phyloP scores from a whole-genome alignment of 192 early-diverging fungal species.

The Coemansia furcata region DNA sequence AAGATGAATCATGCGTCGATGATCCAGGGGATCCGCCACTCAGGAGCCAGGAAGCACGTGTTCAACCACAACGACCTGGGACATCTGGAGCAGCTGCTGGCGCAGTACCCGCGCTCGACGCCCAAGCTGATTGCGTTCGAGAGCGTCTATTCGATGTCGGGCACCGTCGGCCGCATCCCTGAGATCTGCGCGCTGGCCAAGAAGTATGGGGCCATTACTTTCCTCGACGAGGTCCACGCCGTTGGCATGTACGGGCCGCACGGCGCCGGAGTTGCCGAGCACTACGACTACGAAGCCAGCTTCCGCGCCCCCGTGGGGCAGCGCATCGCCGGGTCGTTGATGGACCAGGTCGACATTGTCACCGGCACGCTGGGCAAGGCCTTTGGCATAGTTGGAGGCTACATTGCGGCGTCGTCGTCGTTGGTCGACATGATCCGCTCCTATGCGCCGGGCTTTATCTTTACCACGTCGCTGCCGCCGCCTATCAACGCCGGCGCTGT shows the following conservation, averaged over 20 bases:
- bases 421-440: conserved; percentile 94
- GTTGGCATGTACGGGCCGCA: conserved; percentile 97
- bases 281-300: conserved; percentile 81
- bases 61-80: conserved; percentile 92
- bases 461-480: conserved; percentile 98
- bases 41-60: conserved; percentile 79
- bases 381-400: conserved; percentile 95
- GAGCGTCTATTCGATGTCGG: conserved; percentile 97
- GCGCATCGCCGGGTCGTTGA: conserved; percentile 55
- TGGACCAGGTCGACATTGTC: conserved; percentile 92
- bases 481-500: conserved; percentile 86
- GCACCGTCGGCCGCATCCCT: conserved; percentile 88
- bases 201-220: conserved; percentile 96
- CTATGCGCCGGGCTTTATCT: conserved; percentile 99
- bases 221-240: conserved; percentile 97
- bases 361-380: conserved; percentile 97
- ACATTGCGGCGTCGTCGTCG: conserved; percentile 86
- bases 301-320: conserved; percentile 41
- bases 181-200: conserved; percentile 85
- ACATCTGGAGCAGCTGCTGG: conserved; percentile 82
- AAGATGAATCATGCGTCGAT: conserved; percentile 96
- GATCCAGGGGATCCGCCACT: conserved; percentile 97
- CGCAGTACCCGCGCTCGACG: conserved; percentile 73
- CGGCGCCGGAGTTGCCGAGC: conserved; percentile 93
- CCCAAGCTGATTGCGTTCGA: conserved; percentile 97